A percentile compares a stretch with the other conserved stretches of the same genome.
phyloP scores from a whole-genome alignment of 2,329 filamentous ascomycete species.

The Beauveria scarabaeidicola region DNA sequence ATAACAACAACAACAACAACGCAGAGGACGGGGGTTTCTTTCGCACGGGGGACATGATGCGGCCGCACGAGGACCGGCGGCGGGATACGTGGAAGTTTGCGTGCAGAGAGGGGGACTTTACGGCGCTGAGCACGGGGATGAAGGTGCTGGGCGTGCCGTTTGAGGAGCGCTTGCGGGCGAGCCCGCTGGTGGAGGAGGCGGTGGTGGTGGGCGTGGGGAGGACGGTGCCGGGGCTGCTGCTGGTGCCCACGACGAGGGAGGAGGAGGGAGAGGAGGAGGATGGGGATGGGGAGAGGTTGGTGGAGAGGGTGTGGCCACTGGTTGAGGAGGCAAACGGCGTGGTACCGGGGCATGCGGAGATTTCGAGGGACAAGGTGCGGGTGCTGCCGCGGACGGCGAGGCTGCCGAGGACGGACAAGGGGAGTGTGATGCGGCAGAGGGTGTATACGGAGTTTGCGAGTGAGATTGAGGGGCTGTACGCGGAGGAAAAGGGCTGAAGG shows the following conservation, averaged over 20 bases:
- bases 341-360: neutral
- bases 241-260: neutral
- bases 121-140: neutral
- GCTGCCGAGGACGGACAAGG: constrained; percentile 7
- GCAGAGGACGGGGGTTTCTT: neutral
- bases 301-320: neutral
- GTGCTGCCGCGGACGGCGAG: neutral
- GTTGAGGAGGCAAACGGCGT: neutral
- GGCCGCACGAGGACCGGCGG: neutral
- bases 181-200: neutral
- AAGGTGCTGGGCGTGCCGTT: neutral
- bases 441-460: neutral
- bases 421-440: neutral
- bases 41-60: constrained; percentile 3
- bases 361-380: neutral
- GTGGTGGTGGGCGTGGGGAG: neutral
- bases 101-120: neutral
- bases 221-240: neutral
- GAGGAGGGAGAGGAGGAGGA: neutral
- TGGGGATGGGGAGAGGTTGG: neutral
- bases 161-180: neutral
- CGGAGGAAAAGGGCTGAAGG: neutral
- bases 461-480: constrained; percentile 4
- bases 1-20: neutral
- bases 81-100: neutral